A percentile compares a stretch with the other conserved stretches of the same genome.
Evolutionary conservation across 495 filamentous ascomycete genomes (phyloP).

Genomic region (Lophium mytilinum): DNA sequence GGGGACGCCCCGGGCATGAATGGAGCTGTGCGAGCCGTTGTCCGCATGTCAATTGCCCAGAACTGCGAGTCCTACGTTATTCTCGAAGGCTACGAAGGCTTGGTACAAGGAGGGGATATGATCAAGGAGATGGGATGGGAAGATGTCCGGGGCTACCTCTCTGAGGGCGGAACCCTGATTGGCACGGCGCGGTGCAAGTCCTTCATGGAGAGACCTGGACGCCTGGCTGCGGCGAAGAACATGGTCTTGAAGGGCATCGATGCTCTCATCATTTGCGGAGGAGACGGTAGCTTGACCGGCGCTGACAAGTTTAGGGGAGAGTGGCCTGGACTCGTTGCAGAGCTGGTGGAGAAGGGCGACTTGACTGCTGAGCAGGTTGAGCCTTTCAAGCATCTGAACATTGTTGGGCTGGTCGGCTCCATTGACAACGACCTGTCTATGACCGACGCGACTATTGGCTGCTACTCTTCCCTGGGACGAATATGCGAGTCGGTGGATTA

Average conservation of each 20-base stretch:
- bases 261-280: conserved; percentile 92
- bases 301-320: conserved; percentile 88
- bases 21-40: conserved; percentile 83
- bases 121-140: conserved; percentile 87
- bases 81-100: conserved; percentile 92
- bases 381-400: conserved; percentile 76
- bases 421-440: conserved; percentile 98
- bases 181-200: conserved; percentile 85
- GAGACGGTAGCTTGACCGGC: conserved; percentile 94
- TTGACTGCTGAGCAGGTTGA: conserved; percentile 60
- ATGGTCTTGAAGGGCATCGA: conserved; percentile 88
- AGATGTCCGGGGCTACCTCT: conserved; percentile 90
- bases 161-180: conserved; percentile 92
- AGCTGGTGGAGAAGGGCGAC: conserved; percentile 64
- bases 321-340: conserved; percentile 78
- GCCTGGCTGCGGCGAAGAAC: conserved; percentile 82
- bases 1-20: conserved; percentile 99
- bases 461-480: conserved; percentile 82
- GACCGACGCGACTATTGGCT: conserved; percentile 96
- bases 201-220: conserved; percentile 80
- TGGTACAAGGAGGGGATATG: conserved; percentile 80
- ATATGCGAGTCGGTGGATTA: conserved; percentile 94
- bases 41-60: conserved; percentile 81
- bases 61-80: conserved; percentile 84
- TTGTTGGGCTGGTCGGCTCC: conserved; percentile 90